These are phyloP conservation scores for Xylogone sp. DNA, from an alignment of 2,329 filamentous ascomycete genomes.

Conservation along the genomic window DNA sequence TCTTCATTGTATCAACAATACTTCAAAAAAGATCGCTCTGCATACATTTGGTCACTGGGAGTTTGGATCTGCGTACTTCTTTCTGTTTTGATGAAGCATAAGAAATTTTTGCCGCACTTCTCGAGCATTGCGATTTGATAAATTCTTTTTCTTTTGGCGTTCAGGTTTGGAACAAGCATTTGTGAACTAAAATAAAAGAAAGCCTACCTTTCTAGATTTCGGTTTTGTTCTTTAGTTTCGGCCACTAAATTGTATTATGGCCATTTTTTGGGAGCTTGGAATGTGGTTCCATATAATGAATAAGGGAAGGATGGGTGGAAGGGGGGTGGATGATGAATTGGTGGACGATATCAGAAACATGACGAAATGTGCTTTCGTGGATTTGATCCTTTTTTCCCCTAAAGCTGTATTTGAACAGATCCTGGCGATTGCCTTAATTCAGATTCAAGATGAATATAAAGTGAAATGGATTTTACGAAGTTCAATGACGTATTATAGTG, in stretches of 20 bases:
- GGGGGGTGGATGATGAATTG: not conserved
- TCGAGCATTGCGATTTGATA: not conserved
- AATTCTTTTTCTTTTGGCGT: not conserved
- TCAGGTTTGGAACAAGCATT: not conserved
- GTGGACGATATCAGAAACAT: not conserved
- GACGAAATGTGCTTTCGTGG: not conserved
- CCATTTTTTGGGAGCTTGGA: not conserved
- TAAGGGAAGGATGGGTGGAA: not conserved
- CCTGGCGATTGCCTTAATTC: not conserved
- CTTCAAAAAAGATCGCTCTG: conserved; percentile 7
- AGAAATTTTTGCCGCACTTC: not conserved
- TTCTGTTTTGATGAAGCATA: not conserved
- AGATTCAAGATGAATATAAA: not conserved
- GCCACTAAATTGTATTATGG: not conserved
- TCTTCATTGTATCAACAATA: conserved; percentile 24
- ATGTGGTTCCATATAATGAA: not conserved
- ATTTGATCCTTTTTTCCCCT: not conserved
- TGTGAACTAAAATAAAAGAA: not conserved
- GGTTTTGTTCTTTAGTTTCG: not conserved
- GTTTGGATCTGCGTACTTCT: not conserved
- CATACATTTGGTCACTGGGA: not conserved
- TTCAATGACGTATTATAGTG: too few species aligned
- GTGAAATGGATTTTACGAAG: not conserved
- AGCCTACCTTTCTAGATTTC: not conserved
- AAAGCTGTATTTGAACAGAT: not conserved